A percentile compares a stretch with the other conserved stretches of the same genome.
phyloP scores from a whole-genome alignment of 768 basidiomycete genomes.

The Sporobolomyces phaffii region DNA sequence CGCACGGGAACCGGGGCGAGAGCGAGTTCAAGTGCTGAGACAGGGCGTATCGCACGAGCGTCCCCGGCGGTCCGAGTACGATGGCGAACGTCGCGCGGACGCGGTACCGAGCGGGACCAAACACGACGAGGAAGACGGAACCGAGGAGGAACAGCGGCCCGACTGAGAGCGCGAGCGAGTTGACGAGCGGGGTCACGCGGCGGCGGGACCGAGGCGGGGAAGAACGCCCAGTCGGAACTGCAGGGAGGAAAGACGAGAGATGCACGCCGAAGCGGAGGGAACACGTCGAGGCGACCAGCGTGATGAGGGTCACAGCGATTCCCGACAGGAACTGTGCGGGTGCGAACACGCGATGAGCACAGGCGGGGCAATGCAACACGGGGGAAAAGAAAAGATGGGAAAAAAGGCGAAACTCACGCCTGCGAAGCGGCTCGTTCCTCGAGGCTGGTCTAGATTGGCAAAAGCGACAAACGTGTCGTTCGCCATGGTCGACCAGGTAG shows the following conservation, averaged over 20 bases:
- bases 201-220: no score
- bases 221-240: no score
- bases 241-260: neutral
- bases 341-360: neutral
- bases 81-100: conserved; percentile 78
- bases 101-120: conserved; percentile 59
- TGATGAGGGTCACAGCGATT: conserved; percentile 69
- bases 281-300: conserved; percentile 67
- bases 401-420: conserved; percentile 54
- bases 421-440: conserved; percentile 58
- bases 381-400: neutral
- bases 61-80: conserved; percentile 81
- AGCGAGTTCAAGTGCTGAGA: conserved; percentile 65
- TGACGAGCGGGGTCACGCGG: conserved; percentile 43
- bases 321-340: conserved; percentile 72
- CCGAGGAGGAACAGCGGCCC: conserved; percentile 56
- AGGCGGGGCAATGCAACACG: conserved; percentile 13
- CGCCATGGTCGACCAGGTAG: conserved; percentile 96
- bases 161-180: conserved; percentile 42
- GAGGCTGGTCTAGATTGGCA: conserved; percentile 58
- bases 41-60: conserved; percentile 73
- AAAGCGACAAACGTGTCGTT: conserved; percentile 78
- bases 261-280: conserved; percentile 69
- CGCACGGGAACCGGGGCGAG: conserved; percentile 61
- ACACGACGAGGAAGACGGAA: conserved; percentile 64